A percentile compares a stretch with the other conserved stretches of the same genome.
These are phyloP conservation scores for Peronospora destructor DNA, from an alignment of 352 stramenopile genomes.

Conservation along the genomic window DNA sequence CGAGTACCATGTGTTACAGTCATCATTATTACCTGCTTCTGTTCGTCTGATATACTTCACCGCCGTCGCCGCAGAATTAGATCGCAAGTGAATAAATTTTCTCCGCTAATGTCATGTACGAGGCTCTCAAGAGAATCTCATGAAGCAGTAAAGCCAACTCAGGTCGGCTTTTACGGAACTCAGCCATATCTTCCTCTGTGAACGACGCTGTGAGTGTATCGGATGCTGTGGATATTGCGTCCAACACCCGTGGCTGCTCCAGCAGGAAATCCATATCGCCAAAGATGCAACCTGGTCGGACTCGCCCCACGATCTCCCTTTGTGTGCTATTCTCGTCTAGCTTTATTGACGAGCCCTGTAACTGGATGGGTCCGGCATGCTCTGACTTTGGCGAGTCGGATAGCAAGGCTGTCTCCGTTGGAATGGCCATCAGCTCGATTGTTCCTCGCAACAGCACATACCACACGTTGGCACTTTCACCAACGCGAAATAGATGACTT, in stretches of 20 bases:
- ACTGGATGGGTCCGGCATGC: constrained; percentile 1
- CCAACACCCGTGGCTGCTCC: constrained; percentile 37
- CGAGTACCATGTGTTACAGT: not conserved
- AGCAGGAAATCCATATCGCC: constrained; percentile 66
- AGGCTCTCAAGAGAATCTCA: constrained; percentile 47
- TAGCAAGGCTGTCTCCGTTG: constrained; percentile 11
- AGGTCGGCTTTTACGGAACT: constrained; percentile 22
- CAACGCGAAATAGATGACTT: constrained; percentile 35
- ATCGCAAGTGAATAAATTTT: constrained; percentile 24
- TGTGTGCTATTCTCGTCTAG: constrained; percentile 5
- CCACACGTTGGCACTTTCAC: constrained; percentile 37
- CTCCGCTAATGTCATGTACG: constrained; percentile 51
- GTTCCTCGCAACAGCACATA: constrained; percentile 46
- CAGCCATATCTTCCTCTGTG: constrained; percentile 26
- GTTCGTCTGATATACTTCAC: not conserved
- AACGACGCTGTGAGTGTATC: constrained; percentile 40
- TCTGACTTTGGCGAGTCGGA: constrained; percentile 20
- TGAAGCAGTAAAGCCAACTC: constrained; percentile 45
- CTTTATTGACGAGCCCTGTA: constrained; percentile 1
- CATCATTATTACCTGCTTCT: not conserved
- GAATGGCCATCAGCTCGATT: constrained; percentile 36
- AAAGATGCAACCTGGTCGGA: constrained; percentile 51
- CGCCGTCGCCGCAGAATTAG: not conserved
- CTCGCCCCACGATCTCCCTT: constrained; percentile 43
- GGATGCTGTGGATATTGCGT: constrained; percentile 33